phyloP scores from a whole-genome alignment of 805 yeast genomes.

The Kuraishia molischiana region DNA sequence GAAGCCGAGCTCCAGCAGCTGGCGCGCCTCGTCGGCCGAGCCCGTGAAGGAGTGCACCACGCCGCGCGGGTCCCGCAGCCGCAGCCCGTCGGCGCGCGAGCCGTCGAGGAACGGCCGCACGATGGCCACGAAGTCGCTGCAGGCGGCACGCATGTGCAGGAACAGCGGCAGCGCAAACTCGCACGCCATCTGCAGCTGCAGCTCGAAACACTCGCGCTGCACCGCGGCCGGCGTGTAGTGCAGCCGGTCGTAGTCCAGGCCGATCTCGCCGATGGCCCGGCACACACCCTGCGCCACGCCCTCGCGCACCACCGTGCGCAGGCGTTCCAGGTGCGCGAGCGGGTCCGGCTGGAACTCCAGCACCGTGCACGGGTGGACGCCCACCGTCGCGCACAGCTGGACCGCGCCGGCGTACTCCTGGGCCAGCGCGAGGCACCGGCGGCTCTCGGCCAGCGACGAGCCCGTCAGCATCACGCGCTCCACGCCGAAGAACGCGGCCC shows the following conservation, averaged over 20 bases:
- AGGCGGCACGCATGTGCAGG: constrained; percentile 82
- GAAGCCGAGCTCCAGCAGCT: constrained; percentile 47
- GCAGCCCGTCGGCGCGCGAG: constrained; percentile 19
- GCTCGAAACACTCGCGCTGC: constrained; percentile 58
- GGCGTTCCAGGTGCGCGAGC: constrained; percentile 31
- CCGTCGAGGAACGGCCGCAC: constrained; percentile 51
- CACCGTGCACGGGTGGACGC: constrained; percentile 93
- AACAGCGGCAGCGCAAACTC: constrained; percentile 64
- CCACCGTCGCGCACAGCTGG: constrained; percentile 62
- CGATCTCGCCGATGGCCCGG: constrained; percentile 90
- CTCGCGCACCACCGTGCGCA: constrained; percentile 37
- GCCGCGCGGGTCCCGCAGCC: constrained; percentile 37
- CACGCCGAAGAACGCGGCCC: constrained; percentile 63
- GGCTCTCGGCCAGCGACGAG: constrained; percentile 60
- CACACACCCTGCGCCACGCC: constrained; percentile 46
- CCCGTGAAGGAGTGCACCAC: constrained; percentile 97
- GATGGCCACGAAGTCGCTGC: constrained; percentile 64
- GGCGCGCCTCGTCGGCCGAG: constrained; percentile 47
- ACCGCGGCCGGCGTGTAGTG: constrained; percentile 60
- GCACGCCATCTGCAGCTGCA: constrained; percentile 60
- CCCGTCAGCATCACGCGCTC: constrained; percentile 74
- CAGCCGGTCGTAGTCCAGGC: constrained; percentile 87
- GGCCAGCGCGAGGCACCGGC: constrained; percentile 50
- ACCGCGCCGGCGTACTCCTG: constrained; percentile 6
- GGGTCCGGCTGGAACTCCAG: constrained; percentile 32